phyloP scores from a whole-genome alignment of 2,329 filamentous ascomycete species.

The Ophiostoma ips region DNA sequence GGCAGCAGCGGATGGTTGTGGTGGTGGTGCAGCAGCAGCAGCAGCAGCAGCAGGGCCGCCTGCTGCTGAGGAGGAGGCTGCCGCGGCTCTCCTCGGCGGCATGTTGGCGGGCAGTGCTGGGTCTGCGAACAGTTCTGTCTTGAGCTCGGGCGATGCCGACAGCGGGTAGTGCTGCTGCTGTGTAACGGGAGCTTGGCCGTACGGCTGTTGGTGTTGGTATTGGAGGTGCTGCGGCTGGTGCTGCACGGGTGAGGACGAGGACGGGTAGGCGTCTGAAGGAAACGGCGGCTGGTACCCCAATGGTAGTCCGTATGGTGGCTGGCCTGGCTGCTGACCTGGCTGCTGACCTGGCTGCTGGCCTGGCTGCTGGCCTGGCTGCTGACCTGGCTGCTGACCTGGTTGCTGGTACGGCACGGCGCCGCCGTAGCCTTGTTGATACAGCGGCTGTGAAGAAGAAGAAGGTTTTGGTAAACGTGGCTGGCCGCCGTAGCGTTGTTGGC shows the following conservation, averaged over 20 bases:
- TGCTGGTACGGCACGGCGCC: slow-evolving; percentile 3
- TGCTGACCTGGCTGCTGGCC: slow-evolving; percentile 6
- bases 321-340: background rate
- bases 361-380: slow-evolving; percentile 12
- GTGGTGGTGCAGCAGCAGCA: background rate
- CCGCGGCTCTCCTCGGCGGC: slow-evolving; percentile 11
- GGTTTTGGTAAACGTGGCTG: background rate
- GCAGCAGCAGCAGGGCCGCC: slow-evolving; percentile 1
- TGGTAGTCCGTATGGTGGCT: background rate
- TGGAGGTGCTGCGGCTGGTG: background rate
- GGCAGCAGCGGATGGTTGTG: background rate
- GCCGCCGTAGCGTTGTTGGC: background rate
- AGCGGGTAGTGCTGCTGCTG: background rate
- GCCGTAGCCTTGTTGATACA: slow-evolving; percentile 1
- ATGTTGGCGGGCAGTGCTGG: slow-evolving; percentile 1
- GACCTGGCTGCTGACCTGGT: slow-evolving; percentile 11
- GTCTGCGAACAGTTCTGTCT: background rate
- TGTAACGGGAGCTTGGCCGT: background rate
- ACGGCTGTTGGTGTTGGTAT: too few relatives aligned
- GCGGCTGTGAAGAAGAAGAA: too few relatives aligned
- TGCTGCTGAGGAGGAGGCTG: background rate
- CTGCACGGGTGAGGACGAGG: background rate
- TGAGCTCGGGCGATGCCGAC: background rate
- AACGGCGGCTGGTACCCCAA: background rate
- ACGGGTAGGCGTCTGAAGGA: background rate